phyloP scores from a whole-genome alignment of 192 early-diverging fungal species.

The Allomyces javanicus region DNA sequence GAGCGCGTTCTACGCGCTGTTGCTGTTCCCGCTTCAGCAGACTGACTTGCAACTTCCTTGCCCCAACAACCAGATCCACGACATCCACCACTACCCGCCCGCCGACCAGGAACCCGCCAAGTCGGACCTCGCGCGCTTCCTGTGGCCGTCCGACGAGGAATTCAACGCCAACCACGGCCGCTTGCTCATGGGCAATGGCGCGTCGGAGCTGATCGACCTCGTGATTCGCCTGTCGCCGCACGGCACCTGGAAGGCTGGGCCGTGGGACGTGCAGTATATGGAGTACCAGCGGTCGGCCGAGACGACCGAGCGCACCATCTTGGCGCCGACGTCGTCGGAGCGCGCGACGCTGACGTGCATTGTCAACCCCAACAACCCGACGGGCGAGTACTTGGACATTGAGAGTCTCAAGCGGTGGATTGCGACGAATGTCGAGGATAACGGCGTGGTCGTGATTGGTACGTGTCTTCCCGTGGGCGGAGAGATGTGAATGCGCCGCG shows the following conservation, averaged over 20 bases:
- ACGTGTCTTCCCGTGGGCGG: constrained; percentile 3
- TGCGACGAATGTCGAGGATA: constrained; percentile 45
- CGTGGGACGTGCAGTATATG: constrained; percentile 65
- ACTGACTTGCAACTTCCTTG: not conserved
- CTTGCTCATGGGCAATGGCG: constrained; percentile 70
- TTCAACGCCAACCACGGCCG: constrained; percentile 33
- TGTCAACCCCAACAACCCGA: constrained; percentile 85
- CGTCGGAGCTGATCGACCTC: constrained; percentile 76
- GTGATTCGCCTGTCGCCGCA: constrained; percentile 54
- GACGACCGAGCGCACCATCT: constrained; percentile 47
- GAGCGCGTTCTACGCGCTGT: not conserved
- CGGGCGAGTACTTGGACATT: constrained; percentile 63
- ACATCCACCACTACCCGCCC: constrained; percentile 73
- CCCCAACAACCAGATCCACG: constrained; percentile 17
- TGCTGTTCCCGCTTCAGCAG: not conserved
- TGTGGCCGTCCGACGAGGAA: constrained; percentile 37
- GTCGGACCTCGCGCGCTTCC: constrained; percentile 52
- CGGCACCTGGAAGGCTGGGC: constrained; percentile 69
- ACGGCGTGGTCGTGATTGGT: constrained; percentile 65
- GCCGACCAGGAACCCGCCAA: constrained; percentile 84
- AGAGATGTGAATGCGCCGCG: too few species aligned
- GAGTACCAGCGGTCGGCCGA: constrained; percentile 74
- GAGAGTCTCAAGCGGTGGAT: constrained; percentile 58
- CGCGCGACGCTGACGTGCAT: constrained; percentile 55
- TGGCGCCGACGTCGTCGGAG: constrained; percentile 27